Evolutionary conservation across 306 rosid species (phyloP), one percentile per base, ranked within the genome.

Genomic region (Albizia julibrissin): DNA sequence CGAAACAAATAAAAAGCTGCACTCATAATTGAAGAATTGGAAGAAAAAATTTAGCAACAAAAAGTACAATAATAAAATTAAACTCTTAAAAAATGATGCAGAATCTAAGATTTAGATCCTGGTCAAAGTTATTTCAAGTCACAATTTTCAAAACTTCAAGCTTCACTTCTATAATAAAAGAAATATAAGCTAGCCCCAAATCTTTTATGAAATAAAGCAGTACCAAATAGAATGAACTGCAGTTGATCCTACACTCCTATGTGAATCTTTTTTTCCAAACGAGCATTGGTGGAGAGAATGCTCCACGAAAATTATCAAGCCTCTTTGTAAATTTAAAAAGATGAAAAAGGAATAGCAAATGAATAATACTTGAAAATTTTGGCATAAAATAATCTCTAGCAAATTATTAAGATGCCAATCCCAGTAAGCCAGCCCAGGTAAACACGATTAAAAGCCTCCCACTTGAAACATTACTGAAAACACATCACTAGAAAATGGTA

Each of bases 121-220:
- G 50, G 77, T 58, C 37, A 66, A 68, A 44, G 78, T 58, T 54
- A 72, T 59, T 59, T 61, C 68, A 70, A 42, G 75, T 4, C 74
- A 54, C 62, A 22, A 16, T 27, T 24, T 39, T 50, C 47, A 29
- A 49, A 50, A 64, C 54, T 40, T 34, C 40, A 29, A 59, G 31
- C 50, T 71, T 65, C 76, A 64, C 33, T 77, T 64, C 1, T 24
- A 74, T 16, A 31, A 15, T 49, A 22, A 74, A 29, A 81, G 47
- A 61, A 64, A 81, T 29, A 42, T 29, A 69, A 54, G 77, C 56
- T 59, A 85, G 66, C 76, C 33, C 29, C 44, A 44, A 33, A 74
- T 33, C 69, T 64, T 64, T 14, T 29, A 39, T 5, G 21, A 29
- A 64, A 13, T 64, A 29, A 64, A 27, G 40, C 69, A 64, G 19